phyloP scores from a whole-genome alignment of 768 basidiomycete genomes.

The Boletus fagicola region DNA sequence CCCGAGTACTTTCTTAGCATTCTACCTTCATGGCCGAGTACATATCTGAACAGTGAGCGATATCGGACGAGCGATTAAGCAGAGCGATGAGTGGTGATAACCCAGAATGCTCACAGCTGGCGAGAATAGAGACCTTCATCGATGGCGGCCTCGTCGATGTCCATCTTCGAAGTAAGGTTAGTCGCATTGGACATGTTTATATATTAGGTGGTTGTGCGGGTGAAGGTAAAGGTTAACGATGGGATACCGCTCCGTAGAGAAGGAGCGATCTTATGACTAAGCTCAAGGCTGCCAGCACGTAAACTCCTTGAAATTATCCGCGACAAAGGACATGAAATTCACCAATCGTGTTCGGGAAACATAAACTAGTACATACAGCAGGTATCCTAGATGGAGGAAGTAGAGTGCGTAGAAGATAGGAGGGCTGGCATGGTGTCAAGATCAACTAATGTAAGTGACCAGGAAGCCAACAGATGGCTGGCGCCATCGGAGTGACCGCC shows the following conservation, averaged over 20 bases:
- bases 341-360: neutral
- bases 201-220: conserved; percentile 1
- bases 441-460: neutral
- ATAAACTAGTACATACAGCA: neutral
- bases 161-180: conserved; percentile 58
- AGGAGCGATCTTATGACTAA: conserved; percentile 21
- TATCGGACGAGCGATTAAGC: conserved; percentile 18
- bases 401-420: neutral
- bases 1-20: neutral
- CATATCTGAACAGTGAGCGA: conserved; percentile 58
- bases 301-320: neutral
- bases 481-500: neutral
- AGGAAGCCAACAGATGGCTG: neutral
- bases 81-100: conserved; percentile 13
- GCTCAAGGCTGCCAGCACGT: conserved; percentile 9
- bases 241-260: neutral
- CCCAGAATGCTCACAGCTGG: conserved; percentile 65
- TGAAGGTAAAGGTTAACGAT: conserved; percentile 8
- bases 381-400: neutral
- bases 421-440: neutral
- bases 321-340: neutral
- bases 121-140: conserved; percentile 94
- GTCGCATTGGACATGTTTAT: conserved; percentile 37
- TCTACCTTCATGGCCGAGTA: conserved; percentile 92
- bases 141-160: conserved; percentile 83